Base-by-base conservation (phyloP, 805 yeast genomes). In the Candida ascalaphidarum region DNA sequence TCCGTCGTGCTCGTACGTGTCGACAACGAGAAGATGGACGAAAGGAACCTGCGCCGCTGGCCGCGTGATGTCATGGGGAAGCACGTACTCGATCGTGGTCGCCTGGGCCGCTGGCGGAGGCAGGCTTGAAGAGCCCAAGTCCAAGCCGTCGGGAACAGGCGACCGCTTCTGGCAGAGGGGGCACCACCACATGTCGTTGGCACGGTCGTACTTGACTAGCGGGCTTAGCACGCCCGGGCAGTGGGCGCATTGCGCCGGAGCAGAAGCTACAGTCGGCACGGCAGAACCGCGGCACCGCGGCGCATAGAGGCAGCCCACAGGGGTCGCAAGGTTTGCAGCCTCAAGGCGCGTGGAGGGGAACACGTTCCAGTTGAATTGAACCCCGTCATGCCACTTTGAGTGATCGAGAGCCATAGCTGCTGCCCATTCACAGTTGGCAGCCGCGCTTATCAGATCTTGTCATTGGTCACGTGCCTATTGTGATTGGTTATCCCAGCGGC, bases 291-390 rank as follows among this genome's bases (percentile, higher is more conserved):
- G 19, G 7, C 25, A 28, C 14, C 51, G 35, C 8, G 66, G 66
- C 1, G 55, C 39, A 29, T 43, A 52, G 22, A 60, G 33, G 34
- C 65, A 59, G 8, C 63, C 68, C 21, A 60, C 21, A 3, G 66
- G 66, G 2, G 57, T 42, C 36, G 48, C 42, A 27, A 58, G 31
- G 17, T 40, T 49, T 2, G 50, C 41, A 4, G 49, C 51, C 32
- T 61, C 68, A 5, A 58, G 39, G 23, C 58, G 48, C 2, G 65
- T 59, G 12, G 56, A 45, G 1, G 68, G 66, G 36, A 61, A 52
- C 8, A 58, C 41, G 52, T 81, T 78, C 89, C 89, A 81, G 43
- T 81, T 74, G 61, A 81, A 79, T 33, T 82, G 68, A 28, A 77
- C 73, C 30, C 82, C 82, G 46, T 74, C 5, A 8, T 17, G 18